Evolutionary conservation across 345 rosid species (phyloP), one percentile per base, ranked within the genome.

Genomic region (Fremontodendron californicum): DNA sequence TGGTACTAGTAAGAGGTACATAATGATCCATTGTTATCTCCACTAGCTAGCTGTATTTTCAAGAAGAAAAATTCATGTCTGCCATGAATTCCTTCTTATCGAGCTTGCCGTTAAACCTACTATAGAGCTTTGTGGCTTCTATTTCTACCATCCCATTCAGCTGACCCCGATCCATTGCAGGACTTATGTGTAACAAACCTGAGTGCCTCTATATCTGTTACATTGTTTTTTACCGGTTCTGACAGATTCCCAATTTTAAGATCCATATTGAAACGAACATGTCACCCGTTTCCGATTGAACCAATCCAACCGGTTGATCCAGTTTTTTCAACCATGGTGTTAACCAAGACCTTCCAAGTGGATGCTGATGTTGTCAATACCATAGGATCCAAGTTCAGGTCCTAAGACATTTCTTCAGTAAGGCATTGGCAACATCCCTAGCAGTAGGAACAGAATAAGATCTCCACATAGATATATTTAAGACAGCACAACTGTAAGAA

Each of bases 161-260:
- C 88, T 7, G 97, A 88, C 10, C 86, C 92, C 0, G 91, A 89
- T 49, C 86, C 84, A 10, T 81, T 90, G 37, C 92, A 92, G 81
- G 95, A 89, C 83, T 88, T 90, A 37, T 89, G 95, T 75, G 87
- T 90, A 1, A 92, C 84, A 9, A 83, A 90, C 70, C 40, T 83
- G 31, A 77, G 69, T 7, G 79, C 85, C 9, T 12, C n/a, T n/a
- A n/a, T n/a, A n/a, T n/a, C n/a, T n/a, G n/a, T n/a, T n/a, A n/a
- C n/a, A n/a, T n/a, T n/a, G n/a, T n/a, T n/a, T n/a, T n/a, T n/a
- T n/a, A n/a, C n/a, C n/a, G n/a, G n/a, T n/a, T n/a, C n/a, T n/a
- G n/a, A n/a, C n/a, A n/a, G n/a, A n/a, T n/a, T n/a, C n/a, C n/a
- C n/a, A n/a, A n/a, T n/a, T n/a, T n/a, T n/a, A n/a, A n/a, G n/a